Evolutionary conservation across 768 basidiomycete species (phyloP), one percentile per base, ranked within the genome.

Genomic region (Agaricus subrufescens): DNA sequence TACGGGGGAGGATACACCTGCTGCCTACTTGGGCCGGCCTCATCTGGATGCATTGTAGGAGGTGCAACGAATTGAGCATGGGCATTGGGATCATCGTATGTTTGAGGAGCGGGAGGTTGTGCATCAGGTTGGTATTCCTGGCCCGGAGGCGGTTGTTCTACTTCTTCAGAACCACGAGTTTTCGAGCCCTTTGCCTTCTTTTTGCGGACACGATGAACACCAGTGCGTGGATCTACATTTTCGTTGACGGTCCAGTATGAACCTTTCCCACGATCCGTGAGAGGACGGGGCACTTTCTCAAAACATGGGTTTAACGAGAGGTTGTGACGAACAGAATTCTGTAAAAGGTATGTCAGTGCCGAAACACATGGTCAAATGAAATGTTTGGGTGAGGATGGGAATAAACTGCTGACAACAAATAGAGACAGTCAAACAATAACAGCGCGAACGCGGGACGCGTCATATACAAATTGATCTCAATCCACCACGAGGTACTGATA

Each of bases 231-330:
- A 64, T 93, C 90, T 44, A 93, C 89, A 63, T 89, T 88, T 63
- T 93, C 90, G 63, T 93, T 91, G 59, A 94, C 91, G 0, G 90
- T 92, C 91, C 91, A 94, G 65, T 93, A 94, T 0, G 89, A 92
- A 23, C 91, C 91, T 65, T 94, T 94, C 51, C 91, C 91, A 50
- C 91, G 85, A 64, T 94, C 91, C 5, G 91, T 94, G 61, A 94
- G 81, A 11, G 91, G 91, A n/a, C 91, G 87, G 2, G 91, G 86
- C 4, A 93, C 88, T 70, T 94, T 94, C 71, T 92, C 89, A 63
- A 94, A 94, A 66, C 90, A 94, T 50, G 91, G 91, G 62, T 94
- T 94, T 58, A 94, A 77, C 5, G 91, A 94, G 26, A 94, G 80
- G 64, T 94, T 94, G 70, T 94, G 91, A 47, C 91, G 87, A 61